Conservation (phyloP, 192 early-diverging fungal genomes). For the Umbelopsis isabellina region DNA sequence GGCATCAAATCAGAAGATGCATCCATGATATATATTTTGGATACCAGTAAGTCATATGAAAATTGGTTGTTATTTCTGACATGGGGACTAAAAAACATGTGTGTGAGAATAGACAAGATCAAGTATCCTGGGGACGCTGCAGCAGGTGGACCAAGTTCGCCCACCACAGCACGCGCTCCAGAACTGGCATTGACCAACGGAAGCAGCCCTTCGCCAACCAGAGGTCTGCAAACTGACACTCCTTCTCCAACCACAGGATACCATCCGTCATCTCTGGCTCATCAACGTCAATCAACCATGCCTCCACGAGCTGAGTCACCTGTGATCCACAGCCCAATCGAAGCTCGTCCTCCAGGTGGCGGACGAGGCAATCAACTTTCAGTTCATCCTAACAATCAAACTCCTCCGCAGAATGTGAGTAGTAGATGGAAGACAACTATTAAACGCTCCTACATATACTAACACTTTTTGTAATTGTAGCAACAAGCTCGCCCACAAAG, state of each 20-base stretch:
- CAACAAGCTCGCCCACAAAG: constrained; percentile 25
- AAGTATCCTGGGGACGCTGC: constrained; percentile 37
- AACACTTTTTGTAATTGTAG: neutral
- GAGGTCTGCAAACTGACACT: constrained; percentile 3
- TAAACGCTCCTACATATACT: neutral
- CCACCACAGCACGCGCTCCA: neutral
- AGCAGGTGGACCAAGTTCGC: constrained; percentile 12
- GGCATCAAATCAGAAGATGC: constrained; percentile 40
- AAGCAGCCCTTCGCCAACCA: constrained; percentile 3
- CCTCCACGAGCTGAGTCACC: constrained; percentile 20
- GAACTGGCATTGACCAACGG: neutral
- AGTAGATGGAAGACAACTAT: neutral
- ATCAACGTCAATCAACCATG: constrained; percentile 18
- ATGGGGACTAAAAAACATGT: constrained; percentile 23
- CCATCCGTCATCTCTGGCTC: constrained; percentile 4
- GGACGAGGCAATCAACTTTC: neutral
- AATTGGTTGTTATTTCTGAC: neutral
- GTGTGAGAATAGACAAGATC: constrained; percentile 47
- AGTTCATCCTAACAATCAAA: neutral
- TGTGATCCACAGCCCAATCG: neutral
- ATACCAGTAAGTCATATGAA: constrained; percentile 46
- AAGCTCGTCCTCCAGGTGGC: neutral
- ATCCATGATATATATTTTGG: constrained; percentile 44
- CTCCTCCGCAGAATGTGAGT: neutral
- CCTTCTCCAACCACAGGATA: constrained; percentile 11